phyloP scores from a whole-genome alignment of 139 green algal species.

The Chlorella sp. region DNA sequence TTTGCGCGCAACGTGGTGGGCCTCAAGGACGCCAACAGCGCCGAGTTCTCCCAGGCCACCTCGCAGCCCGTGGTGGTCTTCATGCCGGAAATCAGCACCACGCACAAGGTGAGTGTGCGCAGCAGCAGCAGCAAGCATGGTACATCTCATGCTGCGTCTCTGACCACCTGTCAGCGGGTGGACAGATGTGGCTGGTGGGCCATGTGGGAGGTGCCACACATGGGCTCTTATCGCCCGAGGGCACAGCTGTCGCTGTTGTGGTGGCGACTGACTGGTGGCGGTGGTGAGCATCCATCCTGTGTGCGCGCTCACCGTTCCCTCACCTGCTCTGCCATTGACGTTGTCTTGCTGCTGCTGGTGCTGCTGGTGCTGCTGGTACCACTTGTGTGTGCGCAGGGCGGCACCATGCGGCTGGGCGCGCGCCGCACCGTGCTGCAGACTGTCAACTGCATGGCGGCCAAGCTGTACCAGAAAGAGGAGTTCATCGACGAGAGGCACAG shows the following conservation, averaged over 20 bases:
- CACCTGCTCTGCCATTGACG: too few relatives aligned
- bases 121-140: too few relatives aligned
- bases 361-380: not conserved
- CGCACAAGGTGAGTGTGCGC: conserved; percentile 29
- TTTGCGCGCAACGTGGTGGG: conserved; percentile 91
- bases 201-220: too few relatives aligned
- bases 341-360: not conserved
- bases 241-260: too few relatives aligned
- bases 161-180: too few relatives aligned
- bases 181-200: too few relatives aligned
- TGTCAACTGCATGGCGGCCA: conserved; percentile 80
- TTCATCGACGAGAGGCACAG: conserved; percentile 92
- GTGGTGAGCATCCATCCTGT: too few relatives aligned
- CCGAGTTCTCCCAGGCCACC: conserved; percentile 83
- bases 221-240: too few relatives aligned
- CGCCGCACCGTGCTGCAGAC: conserved; percentile 87
- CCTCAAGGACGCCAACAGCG: conserved; percentile 75
- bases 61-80: conserved; percentile 88
- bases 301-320: too few relatives aligned
- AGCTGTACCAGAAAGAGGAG: conserved; percentile 85
- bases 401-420: conserved; percentile 95
- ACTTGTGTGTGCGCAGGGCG: conserved; percentile 47
- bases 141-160: too few relatives aligned
- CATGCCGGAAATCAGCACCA: conserved; percentile 86
- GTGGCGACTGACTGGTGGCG: too few relatives aligned